Conservation (phyloP, 805 yeast species). For the Kodamaea kakaduensis region DNA sequence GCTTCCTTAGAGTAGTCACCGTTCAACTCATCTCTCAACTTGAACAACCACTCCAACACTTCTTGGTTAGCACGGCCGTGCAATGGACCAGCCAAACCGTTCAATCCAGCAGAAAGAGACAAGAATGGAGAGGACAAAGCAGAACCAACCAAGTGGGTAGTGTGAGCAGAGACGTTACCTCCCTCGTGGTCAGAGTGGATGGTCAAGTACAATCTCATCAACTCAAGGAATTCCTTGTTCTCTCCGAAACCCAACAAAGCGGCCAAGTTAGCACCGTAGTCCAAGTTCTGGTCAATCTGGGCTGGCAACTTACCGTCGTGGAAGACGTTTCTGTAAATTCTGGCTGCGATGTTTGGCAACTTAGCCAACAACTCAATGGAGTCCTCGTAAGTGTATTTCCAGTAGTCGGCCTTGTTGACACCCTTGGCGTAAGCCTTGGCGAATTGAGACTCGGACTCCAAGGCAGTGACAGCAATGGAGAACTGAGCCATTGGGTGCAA, state of each 20-base stretch:
- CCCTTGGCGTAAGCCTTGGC: constrained; percentile 72
- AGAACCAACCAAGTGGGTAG: constrained; percentile 79
- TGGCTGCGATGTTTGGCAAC: constrained; percentile 71
- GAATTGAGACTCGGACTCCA: constrained; percentile 67
- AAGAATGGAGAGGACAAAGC: constrained; percentile 75
- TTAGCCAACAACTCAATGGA: constrained; percentile 65
- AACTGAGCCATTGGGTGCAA: constrained; percentile 85
- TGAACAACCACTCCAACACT: constrained; percentile 69
- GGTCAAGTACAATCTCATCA: constrained; percentile 69
- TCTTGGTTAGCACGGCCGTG: constrained; percentile 87
- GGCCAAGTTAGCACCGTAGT: constrained; percentile 73
- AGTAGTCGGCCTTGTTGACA: constrained; percentile 62
- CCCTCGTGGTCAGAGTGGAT: constrained; percentile 82
- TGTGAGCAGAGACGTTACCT: constrained; percentile 79
- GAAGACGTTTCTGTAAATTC: constrained; percentile 62
- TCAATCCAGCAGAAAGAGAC: constrained; percentile 73
- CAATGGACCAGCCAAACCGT: constrained; percentile 82
- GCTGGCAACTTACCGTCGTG: constrained; percentile 56
- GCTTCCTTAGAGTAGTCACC: constrained; percentile 53
- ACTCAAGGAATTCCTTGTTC: constrained; percentile 58
- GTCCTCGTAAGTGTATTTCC: constrained; percentile 76
- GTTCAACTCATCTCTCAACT: constrained; percentile 58
- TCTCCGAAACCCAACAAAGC: constrained; percentile 57
- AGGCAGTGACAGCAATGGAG: constrained; percentile 68
- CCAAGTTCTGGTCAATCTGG: constrained; percentile 47